phyloP scores from a whole-genome alignment of 2,329 filamentous ascomycete genomes.

The Fusarium hainanense region DNA sequence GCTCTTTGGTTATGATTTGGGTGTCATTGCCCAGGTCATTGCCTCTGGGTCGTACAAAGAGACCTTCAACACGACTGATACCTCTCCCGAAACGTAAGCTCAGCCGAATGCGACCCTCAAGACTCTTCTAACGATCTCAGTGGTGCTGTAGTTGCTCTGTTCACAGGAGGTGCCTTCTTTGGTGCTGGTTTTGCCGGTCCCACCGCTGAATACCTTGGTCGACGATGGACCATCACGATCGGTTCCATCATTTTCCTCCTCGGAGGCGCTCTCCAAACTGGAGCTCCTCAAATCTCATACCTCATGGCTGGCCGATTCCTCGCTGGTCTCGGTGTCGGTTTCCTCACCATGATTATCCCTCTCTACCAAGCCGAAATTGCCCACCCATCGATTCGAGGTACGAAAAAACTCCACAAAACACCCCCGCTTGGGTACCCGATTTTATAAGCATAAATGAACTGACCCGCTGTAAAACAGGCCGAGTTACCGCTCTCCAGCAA shows the following conservation, averaged over 20 bases:
- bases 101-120: background rate
- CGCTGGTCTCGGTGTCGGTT: constrained; percentile 63
- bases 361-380: constrained; percentile 82
- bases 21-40: constrained; percentile 61
- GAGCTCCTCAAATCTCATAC: constrained; percentile 66
- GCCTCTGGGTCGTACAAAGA: constrained; percentile 51
- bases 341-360: constrained; percentile 52
- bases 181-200: constrained; percentile 74
- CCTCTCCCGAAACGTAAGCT: constrained; percentile 51
- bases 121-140: background rate
- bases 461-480: background rate
- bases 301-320: constrained; percentile 77
- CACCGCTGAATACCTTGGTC: constrained; percentile 71
- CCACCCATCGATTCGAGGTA: constrained; percentile 62
- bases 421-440: constrained; percentile 64
- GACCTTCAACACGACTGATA: constrained; percentile 45
- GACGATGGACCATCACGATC: constrained; percentile 75
- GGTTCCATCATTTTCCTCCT: constrained; percentile 77
- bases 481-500: constrained; percentile 72
- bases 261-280: constrained; percentile 78
- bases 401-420: constrained; percentile 54
- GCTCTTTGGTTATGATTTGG: constrained; percentile 43
- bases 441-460: constrained; percentile 6
- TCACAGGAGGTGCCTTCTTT: constrained; percentile 79
- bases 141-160: constrained; percentile 69